Evolutionary conservation across 2,329 filamentous ascomycete species (phyloP), one percentile per base, ranked within the genome.

Genomic region (Colletotrichum sojae): DNA sequence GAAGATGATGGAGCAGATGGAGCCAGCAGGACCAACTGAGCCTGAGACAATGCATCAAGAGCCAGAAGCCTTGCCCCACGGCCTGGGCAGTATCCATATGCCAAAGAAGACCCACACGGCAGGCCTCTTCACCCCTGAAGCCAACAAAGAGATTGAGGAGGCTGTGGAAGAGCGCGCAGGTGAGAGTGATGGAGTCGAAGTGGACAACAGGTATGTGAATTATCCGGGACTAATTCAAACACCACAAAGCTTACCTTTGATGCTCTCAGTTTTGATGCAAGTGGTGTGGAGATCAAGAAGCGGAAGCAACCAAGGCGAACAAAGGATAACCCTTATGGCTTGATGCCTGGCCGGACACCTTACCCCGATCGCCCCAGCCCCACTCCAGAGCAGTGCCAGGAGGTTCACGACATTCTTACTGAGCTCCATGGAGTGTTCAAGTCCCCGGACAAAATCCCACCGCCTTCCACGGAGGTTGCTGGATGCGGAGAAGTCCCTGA

Each of bases 341-440:
- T 90, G 31, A 88, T 83, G 2, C 86, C 86, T 27, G 87, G 88
- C 25, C 74, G 75, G 60, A 86, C 89, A 1, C 94, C 93, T 0
- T 97, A 91, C 72, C 92, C 92, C 0, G 83, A 91, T 65, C 91
- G 89, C 77, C 73, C 78, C 3, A 86, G 85, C 63, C 94, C 94
- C 0, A 94, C 91, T 0, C 74, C 84, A 0, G 87, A 90, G 58
- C 89, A 93, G 73, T 95, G 93, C 75, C 85, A 91, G 71, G 86
- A 91, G 73, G 91, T 95, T 5, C 88, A 90, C 63, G 81, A 83
- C 1, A 82, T 95, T 2, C 86, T 97, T 0, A 86, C 89, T 1
- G 83, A 84, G 13, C 77, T 89, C 0, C 93, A 97, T 74, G 92
- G 92, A 2, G 84, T 88, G 62, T 85, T 91, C 15, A 82, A 83